Conservation (phyloP, 192 early-diverging fungal species). For the Backusella macrospora region DNA sequence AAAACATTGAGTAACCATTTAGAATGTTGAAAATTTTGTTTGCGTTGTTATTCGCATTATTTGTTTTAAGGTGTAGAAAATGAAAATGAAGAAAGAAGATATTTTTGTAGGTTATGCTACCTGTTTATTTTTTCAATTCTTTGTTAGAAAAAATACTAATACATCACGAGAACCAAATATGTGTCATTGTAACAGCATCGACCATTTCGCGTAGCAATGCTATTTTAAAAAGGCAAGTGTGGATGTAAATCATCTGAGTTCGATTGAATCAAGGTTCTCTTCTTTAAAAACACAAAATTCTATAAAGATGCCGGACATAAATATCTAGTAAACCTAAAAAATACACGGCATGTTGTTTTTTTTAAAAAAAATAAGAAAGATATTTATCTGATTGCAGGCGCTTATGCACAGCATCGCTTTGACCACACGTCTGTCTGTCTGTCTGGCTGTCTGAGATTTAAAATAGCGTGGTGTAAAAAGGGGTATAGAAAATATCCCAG, state of each 20-base stretch:
- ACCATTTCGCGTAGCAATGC: background rate
- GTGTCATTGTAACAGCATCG: slow-evolving; percentile 11
- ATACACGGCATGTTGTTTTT: background rate
- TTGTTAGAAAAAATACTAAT: too few species aligned
- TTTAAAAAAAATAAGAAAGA: background rate
- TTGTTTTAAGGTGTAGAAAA: background rate
- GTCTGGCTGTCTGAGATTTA: background rate
- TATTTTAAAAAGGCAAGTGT: slow-evolving; percentile 1
- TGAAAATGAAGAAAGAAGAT: background rate
- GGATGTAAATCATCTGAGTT: slow-evolving; percentile 11
- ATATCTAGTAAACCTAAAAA: background rate
- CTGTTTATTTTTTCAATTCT: too few species aligned
- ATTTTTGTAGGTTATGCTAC: too few species aligned
- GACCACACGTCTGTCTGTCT: background rate
- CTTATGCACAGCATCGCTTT: background rate
- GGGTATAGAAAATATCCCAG: background rate
- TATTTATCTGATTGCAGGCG: background rate
- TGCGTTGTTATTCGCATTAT: background rate
- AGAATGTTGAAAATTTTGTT: background rate
- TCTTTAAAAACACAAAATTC: background rate
- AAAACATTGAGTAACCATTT: background rate
- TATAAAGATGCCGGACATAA: background rate
- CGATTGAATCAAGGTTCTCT: background rate
- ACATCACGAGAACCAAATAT: background rate
- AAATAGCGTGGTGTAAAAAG: background rate